A percentile compares a stretch with the other conserved stretches of the same genome.
Conservation (phyloP, 2,329 filamentous ascomycete species). For the Lasiodiplodia sp. region DNA sequence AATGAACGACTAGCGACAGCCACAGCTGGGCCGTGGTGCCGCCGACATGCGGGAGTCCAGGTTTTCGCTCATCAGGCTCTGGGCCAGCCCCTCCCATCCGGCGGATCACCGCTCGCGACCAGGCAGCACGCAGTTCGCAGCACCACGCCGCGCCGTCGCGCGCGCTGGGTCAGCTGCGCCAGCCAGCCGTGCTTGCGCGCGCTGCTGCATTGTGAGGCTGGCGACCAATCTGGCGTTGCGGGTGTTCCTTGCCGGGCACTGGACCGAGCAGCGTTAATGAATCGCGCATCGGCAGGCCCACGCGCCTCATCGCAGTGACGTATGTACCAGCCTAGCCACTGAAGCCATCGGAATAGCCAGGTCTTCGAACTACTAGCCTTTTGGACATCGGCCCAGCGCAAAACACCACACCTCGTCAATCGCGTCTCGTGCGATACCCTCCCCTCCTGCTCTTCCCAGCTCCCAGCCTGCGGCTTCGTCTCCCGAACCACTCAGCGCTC, state of each 20-base stretch:
- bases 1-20: conserved; percentile 18
- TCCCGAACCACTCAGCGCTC: conserved; percentile 18
- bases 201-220: conserved; percentile 23
- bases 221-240: conserved; percentile 26
- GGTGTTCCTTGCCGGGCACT: conserved; percentile 24
- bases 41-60: conserved; percentile 12
- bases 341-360: conserved; percentile 17
- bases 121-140: background rate
- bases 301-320: conserved; percentile 22
- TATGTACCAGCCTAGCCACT: conserved; percentile 25
- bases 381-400: conserved; percentile 22
- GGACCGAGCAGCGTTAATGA: conserved; percentile 11
- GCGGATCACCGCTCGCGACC: background rate
- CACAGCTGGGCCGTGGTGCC: conserved; percentile 22
- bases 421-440: conserved; percentile 3
- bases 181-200: background rate
- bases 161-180: background rate
- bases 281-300: conserved; percentile 21
- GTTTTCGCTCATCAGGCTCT: conserved; percentile 6
- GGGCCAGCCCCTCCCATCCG: conserved; percentile 16
- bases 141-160: background rate
- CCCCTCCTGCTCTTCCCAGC: conserved; percentile 18
- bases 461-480: conserved; percentile 10
- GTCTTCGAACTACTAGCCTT: conserved; percentile 10
- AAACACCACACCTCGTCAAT: conserved; percentile 28